Base-by-base conservation (phyloP, 345 rosid species). In the Gossypium raimondii region DNA sequence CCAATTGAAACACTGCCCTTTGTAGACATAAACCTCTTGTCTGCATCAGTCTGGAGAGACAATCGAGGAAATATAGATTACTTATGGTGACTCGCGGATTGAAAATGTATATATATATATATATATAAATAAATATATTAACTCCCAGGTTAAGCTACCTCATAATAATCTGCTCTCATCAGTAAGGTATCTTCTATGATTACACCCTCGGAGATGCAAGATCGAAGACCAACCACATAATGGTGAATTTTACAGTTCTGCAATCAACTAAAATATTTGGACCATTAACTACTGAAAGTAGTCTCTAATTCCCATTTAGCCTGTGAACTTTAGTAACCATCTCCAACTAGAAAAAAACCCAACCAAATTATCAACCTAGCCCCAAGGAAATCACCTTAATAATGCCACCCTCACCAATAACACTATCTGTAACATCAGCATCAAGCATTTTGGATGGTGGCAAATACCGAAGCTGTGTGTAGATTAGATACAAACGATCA, bases 371-470 rank as follows among this genome's bases (percentile, higher is more conserved):
- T 51, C 10, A n/a, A 52, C 11, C 20, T 38, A 9, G 25, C 41
- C 59, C 58, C 16, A 51, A 17, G 18, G 55, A 59, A 51, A 75
- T 77, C 81, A 89, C 98, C 94, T 92, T 94, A 58, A 92, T 92
- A 71, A 94, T 97, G 74, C 97, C 92, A 45, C 97, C 97, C 77
- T 94, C 98, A n/a, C 98, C 98, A 22, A 94, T 92, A 47, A 92
- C 97, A 72, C 98, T 94, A 59, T 92, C 98, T 0, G 97, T 94
- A 69, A 94, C 97, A 86, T 94, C 97, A 74, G 97, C 97, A 84
- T 94, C 94, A 67, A 94, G 97, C 98, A 94, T 92, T 89, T 92
- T 92, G 56, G 97, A 94, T 20, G 98, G 98, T 67, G 97, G 97
- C 77, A 94, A 79, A 76, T 94, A 94, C 24, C 97, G 91, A 61